Evolutionary conservation across 148 eudicot genomes (phyloP).

Genomic region (Fagopyrum homotropicum): DNA sequence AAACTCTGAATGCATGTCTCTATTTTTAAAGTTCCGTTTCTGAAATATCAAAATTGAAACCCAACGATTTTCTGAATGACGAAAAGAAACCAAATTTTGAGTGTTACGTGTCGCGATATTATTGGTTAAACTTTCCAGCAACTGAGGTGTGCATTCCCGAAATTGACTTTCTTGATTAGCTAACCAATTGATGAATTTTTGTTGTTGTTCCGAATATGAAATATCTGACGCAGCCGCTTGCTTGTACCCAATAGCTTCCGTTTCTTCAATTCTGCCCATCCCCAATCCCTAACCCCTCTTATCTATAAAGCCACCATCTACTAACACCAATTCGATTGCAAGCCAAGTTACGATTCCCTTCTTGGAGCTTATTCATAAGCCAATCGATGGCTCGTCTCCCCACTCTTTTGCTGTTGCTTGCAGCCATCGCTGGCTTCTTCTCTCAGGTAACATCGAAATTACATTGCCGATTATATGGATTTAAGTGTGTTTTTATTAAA

Average conservation of each 20-base stretch:
- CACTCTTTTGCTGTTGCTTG: conserved; percentile 1
- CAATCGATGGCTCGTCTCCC: conserved; percentile 4
- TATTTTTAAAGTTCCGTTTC: too few relatives aligned
- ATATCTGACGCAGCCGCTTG: conserved; percentile 3
- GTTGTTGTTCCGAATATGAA: not conserved
- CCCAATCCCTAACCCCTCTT: not conserved
- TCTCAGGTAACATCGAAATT: conserved; percentile 1
- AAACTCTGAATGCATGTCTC: too few relatives aligned
- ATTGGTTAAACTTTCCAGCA: not conserved
- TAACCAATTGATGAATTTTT: not conserved
- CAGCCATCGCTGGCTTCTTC: conserved; percentile 10
- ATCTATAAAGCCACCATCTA: not conserved
- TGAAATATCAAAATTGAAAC: too few relatives aligned
- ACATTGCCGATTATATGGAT: not conserved
- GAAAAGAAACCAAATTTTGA: not conserved
- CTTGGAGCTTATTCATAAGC: conserved; percentile 1
- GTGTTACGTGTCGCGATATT: not conserved
- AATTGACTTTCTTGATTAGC: not conserved
- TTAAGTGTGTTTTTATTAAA: not conserved
- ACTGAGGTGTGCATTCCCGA: not conserved
- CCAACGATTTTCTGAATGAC: too few relatives aligned
- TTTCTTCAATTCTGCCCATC: not conserved
- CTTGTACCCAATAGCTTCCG: conserved; percentile 1
- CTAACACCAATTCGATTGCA: not conserved
- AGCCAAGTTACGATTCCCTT: not conserved